These are phyloP conservation scores for Kwoniella pini DNA, from an alignment of 768 basidiomycete species.

Conservation along the genomic window DNA sequence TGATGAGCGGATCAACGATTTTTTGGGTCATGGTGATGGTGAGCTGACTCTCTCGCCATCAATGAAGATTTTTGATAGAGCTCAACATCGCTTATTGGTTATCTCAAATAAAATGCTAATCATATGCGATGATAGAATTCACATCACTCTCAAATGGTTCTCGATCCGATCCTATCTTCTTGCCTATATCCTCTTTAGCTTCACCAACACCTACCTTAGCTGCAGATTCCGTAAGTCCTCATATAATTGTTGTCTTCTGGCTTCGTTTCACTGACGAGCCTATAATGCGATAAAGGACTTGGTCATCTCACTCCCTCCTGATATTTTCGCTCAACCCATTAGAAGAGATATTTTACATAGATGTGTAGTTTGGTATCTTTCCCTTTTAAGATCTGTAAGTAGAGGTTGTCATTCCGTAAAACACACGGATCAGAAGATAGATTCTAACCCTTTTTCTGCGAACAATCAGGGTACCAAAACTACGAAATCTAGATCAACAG, in stretches of 20 bases:
- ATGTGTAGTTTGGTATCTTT: conserved; percentile 83
- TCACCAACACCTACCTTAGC: conserved; percentile 41
- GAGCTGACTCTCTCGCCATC: too few species aligned
- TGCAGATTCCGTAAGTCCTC: conserved; percentile 33
- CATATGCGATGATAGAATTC: neutral
- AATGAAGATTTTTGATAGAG: too few species aligned
- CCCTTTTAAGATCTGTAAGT: conserved; percentile 70
- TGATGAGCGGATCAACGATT: conserved; percentile 9
- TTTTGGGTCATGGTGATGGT: conserved; percentile 1
- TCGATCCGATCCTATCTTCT: conserved; percentile 34
- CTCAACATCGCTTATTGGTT: too few species aligned
- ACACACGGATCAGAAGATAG: neutral
- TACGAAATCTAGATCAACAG: conserved; percentile 89
- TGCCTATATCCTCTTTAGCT: conserved; percentile 49
- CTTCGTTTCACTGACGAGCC: neutral
- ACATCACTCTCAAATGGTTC: neutral
- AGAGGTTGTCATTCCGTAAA: too few species aligned
- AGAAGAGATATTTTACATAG: conserved; percentile 90
- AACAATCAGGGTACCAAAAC: conserved; percentile 69
- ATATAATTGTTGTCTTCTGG: neutral
- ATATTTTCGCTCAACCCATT: conserved; percentile 81
- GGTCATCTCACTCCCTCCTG: conserved; percentile 55
- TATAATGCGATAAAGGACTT: conserved; percentile 28
- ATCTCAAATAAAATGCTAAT: too few species aligned
- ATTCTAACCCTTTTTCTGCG: too few species aligned